Evolutionary conservation across 2,329 filamentous ascomycete genomes (phyloP).

Genomic region (Ascochyta rabiei): DNA sequence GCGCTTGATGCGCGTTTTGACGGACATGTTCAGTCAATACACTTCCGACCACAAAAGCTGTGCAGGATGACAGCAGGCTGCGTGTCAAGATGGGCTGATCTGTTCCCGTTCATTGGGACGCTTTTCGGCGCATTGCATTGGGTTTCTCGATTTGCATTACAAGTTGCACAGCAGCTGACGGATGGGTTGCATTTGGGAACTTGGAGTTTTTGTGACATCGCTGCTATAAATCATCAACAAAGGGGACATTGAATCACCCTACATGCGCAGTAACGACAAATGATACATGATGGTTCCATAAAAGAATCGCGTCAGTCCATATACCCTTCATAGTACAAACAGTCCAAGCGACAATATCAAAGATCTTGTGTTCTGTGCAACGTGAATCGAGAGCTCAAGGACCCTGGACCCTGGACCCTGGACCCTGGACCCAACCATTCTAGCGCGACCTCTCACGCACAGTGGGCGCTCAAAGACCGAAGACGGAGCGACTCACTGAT

Average conservation of each 20-base stretch:
- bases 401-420: not conserved
- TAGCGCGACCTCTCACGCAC: not conserved
- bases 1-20: constrained; percentile 7
- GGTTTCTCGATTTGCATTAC: constrained; percentile 12
- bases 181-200: constrained; percentile 21
- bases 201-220: constrained; percentile 19
- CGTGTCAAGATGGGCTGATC: constrained; percentile 8
- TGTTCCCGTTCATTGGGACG: constrained; percentile 4
- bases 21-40: not conserved
- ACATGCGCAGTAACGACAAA: constrained; percentile 22
- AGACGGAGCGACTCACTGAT: constrained; percentile 3
- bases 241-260: constrained; percentile 15
- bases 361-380: not conserved
- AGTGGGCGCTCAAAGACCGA: not conserved
- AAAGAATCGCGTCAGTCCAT: constrained; percentile 18
- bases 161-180: constrained; percentile 18
- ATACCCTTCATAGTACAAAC: constrained; percentile 17
- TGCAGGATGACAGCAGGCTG: constrained; percentile 10
- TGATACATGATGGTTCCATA: constrained; percentile 30
- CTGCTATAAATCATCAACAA: constrained; percentile 9
- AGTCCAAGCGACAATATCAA: constrained; percentile 1
- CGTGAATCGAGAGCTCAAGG: not conserved
- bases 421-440: not conserved
- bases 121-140: constrained; percentile 7
- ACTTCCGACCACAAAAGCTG: constrained; percentile 6